phyloP scores from a whole-genome alignment of 768 basidiomycete genomes.

The Pleurotus giganteus region DNA sequence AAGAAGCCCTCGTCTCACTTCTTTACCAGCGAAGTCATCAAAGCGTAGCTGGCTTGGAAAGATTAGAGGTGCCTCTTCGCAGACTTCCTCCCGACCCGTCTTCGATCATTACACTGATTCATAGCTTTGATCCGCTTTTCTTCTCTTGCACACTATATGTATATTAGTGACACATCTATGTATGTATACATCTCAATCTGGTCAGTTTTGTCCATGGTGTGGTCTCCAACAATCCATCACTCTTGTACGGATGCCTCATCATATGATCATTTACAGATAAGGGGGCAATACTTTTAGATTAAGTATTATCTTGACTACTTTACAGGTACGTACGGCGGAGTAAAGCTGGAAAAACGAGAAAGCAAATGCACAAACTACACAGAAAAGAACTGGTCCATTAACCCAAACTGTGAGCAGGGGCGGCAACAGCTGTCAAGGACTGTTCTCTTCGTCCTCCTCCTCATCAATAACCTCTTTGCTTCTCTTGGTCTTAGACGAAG shows the following conservation, averaged over 20 bases:
- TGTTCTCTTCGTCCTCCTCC: constrained; percentile 32
- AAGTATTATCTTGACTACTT: too few relatives aligned
- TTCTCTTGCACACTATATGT: constrained; percentile 22
- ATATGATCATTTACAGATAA: too few relatives aligned
- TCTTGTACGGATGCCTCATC: too few relatives aligned
- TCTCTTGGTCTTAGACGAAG: constrained; percentile 43
- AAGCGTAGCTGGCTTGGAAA: constrained; percentile 75
- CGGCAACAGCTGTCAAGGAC: too few relatives aligned
- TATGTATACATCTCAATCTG: too few relatives aligned
- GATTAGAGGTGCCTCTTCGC: constrained; percentile 49
- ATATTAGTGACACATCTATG: constrained; percentile 23
- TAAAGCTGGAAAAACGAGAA: too few relatives aligned
- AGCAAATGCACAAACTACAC: not conserved
- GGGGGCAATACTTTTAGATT: too few relatives aligned
- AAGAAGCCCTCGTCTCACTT: constrained; percentile 17
- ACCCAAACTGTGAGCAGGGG: not conserved
- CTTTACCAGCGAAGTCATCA: constrained; percentile 39
- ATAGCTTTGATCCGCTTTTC: constrained; percentile 19
- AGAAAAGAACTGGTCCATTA: not conserved
- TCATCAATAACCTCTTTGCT: constrained; percentile 48
- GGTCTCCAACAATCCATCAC: too few relatives aligned
- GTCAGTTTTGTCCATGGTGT: too few relatives aligned
- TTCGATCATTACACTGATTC: constrained; percentile 14
- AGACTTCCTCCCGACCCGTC: constrained; percentile 18
- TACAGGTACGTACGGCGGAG: too few relatives aligned